Evolutionary conservation across 2,329 filamentous ascomycete species (phyloP).

Genomic region (Fusarium ramigenum): DNA sequence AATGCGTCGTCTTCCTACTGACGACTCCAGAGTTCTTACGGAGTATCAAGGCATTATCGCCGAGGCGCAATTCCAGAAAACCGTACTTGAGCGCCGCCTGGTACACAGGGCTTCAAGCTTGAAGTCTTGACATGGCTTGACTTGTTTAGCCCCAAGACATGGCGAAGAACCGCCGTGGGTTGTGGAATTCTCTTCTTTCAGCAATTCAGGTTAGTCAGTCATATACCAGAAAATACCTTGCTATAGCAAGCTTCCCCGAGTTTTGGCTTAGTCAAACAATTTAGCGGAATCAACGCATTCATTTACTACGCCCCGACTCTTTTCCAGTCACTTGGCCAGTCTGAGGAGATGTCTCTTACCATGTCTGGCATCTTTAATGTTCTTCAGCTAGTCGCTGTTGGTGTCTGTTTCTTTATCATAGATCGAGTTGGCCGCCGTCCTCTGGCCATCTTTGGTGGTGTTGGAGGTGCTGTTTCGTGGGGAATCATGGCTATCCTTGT

Average conservation of each 20-base stretch:
- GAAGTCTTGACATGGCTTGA: constrained; percentile 59
- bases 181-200: constrained; percentile 57
- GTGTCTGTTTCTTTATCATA: constrained; percentile 22
- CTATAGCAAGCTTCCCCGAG: too few relatives aligned
- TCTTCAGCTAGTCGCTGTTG: constrained; percentile 55
- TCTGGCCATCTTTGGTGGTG: constrained; percentile 53
- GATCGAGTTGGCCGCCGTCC: constrained; percentile 20
- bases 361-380: constrained; percentile 55
- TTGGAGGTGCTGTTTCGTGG: constrained; percentile 49
- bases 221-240: too few relatives aligned
- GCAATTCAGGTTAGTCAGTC: constrained; percentile 45
- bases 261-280: constrained; percentile 5
- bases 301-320: constrained; percentile 52
- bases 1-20: constrained; percentile 64
- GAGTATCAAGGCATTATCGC: constrained; percentile 68
- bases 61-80: constrained; percentile 62
- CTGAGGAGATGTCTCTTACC: constrained; percentile 48
- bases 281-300: constrained; percentile 57
- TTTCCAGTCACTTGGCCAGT: constrained; percentile 52
- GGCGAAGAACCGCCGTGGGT: constrained; percentile 60
- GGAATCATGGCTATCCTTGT: constrained; percentile 65
- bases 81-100: constrained; percentile 37
- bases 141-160: constrained; percentile 59
- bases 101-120: constrained; percentile 2
- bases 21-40: constrained; percentile 67